phyloP scores from a whole-genome alignment of 768 basidiomycete genomes.

The Rhodotorula toruloides region DNA sequence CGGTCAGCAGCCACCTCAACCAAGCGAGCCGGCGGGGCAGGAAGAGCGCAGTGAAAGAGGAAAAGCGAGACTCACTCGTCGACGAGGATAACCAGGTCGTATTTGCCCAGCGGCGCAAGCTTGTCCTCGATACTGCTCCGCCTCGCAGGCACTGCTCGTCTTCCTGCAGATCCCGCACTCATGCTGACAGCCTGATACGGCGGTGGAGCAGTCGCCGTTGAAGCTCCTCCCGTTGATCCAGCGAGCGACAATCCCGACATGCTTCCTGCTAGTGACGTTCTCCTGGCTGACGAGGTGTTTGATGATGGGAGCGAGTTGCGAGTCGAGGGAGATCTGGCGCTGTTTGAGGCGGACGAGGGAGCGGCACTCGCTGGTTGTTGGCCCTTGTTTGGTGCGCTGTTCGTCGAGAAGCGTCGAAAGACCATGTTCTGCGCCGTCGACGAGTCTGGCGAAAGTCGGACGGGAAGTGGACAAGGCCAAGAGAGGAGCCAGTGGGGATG shows the following conservation, averaged over 20 bases:
- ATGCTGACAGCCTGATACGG: neutral
- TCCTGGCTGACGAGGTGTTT: neutral
- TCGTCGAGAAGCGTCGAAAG: neutral
- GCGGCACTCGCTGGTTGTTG: too few species aligned
- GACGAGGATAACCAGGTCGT: conserved; percentile 28
- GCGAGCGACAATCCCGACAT: neutral
- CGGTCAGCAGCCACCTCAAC: too few species aligned
- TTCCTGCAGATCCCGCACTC: too few species aligned
- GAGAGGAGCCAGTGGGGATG: too few species aligned
- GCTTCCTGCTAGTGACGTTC: neutral
- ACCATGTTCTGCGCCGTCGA: neutral
- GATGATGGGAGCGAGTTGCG: too few species aligned
- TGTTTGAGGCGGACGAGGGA: too few species aligned
- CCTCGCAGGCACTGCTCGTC: neutral
- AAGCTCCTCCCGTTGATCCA: too few species aligned
- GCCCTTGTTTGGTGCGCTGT: neutral
- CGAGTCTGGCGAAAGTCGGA: neutral
- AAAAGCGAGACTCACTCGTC: too few species aligned
- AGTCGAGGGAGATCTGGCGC: neutral
- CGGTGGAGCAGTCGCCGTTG: neutral
- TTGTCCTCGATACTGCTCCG: conserved; percentile 18
- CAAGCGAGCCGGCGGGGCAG: too few species aligned
- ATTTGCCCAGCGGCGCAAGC: conserved; percentile 7
- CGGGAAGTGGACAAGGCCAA: neutral
- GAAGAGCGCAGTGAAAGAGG: too few species aligned